Evolutionary conservation across 345 rosid genomes (phyloP).

Genomic region (Barbarea vulgaris): DNA sequence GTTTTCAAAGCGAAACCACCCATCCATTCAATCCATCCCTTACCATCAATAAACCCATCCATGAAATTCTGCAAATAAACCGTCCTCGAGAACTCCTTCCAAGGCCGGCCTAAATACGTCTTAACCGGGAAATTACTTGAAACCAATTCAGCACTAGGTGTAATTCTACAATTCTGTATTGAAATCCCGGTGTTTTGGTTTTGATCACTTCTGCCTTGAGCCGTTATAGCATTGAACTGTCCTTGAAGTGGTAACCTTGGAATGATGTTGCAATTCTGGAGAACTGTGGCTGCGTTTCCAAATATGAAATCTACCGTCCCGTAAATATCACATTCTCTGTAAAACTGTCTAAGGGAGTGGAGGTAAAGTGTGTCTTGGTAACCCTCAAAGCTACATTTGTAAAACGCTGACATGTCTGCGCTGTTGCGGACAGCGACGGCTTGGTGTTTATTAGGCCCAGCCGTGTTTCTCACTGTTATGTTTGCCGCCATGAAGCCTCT

Average conservation of each 20-base stretch:
- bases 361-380: conserved; percentile 63
- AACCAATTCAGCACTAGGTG: conserved; percentile 43
- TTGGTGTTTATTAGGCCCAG: conserved; percentile 58
- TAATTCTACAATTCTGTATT: conserved; percentile 47
- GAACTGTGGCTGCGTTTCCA: conserved; percentile 40
- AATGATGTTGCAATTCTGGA: conserved; percentile 40
- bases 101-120: conserved; percentile 58
- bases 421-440: conserved; percentile 57
- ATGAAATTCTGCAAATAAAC: conserved; percentile 46
- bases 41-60: conserved; percentile 46
- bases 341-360: conserved; percentile 61
- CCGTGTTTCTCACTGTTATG: conserved; percentile 59
- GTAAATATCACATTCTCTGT: conserved; percentile 51
- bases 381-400: conserved; percentile 55
- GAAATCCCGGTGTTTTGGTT: conserved; percentile 57
- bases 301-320: conserved; percentile 66
- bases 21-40: conserved; percentile 58
- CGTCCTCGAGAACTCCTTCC: conserved; percentile 58
- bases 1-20: conserved; percentile 49
- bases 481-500: conserved; percentile 54
- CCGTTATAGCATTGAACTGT: conserved; percentile 51
- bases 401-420: conserved; percentile 57
- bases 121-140: conserved; percentile 39
- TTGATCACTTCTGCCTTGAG: conserved; percentile 58
- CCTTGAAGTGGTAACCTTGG: conserved; percentile 34